Conservation (phyloP, 371 early-diverging fungal genomes). For the Batrachochytrium dendrobatidis region DNA sequence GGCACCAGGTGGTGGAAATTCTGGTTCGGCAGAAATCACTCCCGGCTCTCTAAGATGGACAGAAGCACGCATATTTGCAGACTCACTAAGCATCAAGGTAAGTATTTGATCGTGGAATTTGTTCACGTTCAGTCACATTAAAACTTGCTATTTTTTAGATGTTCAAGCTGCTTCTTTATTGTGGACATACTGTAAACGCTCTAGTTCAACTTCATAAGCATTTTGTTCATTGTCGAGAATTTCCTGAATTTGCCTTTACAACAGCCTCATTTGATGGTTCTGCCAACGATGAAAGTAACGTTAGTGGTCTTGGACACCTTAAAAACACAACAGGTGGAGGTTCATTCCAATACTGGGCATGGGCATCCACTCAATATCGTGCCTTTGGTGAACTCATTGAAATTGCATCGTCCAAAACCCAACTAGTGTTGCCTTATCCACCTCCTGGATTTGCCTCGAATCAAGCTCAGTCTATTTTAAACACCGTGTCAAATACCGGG, state of each 20-base stretch:
- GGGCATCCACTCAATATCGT: constrained; percentile 38
- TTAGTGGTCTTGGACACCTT: constrained; percentile 15
- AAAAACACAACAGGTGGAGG: constrained; percentile 27
- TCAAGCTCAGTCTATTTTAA: constrained; percentile 14
- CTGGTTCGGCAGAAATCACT: background rate
- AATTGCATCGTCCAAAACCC: constrained; percentile 51
- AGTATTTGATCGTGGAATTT: background rate
- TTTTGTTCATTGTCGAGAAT: constrained; percentile 30
- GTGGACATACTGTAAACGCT: constrained; percentile 60
- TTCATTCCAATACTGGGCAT: constrained; percentile 72
- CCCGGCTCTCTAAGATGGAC: constrained; percentile 22
- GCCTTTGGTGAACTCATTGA: constrained; percentile 73
- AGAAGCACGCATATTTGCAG: constrained; percentile 34
- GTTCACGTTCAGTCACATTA: background rate
- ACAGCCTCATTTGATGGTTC: constrained; percentile 3
- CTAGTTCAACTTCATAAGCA: constrained; percentile 63
- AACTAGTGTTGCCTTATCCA: constrained; percentile 60
- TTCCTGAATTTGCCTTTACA: constrained; percentile 26
- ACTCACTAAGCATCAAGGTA: constrained; percentile 70
- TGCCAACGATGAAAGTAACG: constrained; percentile 7
- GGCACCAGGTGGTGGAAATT: constrained; percentile 12
- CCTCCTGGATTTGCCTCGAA: constrained; percentile 22
- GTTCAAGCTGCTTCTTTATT: constrained; percentile 59
- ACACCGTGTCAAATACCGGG: constrained; percentile 14
- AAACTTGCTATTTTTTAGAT: constrained; percentile 53